phyloP scores from a whole-genome alignment of 1,284 basidiomycete species.

The Ustilago hordei region DNA sequence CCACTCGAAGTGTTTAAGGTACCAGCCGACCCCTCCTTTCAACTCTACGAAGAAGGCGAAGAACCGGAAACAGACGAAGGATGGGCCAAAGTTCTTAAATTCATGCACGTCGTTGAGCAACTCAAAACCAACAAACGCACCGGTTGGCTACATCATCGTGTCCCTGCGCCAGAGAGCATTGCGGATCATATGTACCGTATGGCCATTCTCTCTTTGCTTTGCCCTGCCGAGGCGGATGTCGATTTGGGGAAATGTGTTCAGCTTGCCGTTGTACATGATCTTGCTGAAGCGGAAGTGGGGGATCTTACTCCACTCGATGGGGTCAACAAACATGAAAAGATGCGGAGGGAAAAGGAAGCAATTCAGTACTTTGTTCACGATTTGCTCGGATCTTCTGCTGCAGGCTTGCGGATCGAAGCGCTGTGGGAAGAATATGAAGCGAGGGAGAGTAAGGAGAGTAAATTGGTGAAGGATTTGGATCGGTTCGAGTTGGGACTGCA shows the following conservation, averaged over 20 bases:
- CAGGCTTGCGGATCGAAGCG: conserved; percentile 80
- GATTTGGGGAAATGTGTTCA: conserved; percentile 80
- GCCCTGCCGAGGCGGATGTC: conserved; percentile 74
- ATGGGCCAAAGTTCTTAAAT: conserved; percentile 57
- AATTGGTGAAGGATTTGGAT: conserved; percentile 95
- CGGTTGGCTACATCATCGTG: conserved; percentile 67
- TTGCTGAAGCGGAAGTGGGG: conserved; percentile 96
- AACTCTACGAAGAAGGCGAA: conserved; percentile 43
- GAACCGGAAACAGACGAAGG: conserved; percentile 49
- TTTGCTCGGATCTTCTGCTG: conserved; percentile 85
- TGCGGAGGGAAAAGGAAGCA: conserved; percentile 83
- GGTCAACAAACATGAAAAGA: conserved; percentile 84
- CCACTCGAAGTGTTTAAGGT: conserved; percentile 47
- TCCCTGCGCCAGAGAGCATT: conserved; percentile 74
- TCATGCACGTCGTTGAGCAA: conserved; percentile 64
- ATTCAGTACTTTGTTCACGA: conserved; percentile 90
- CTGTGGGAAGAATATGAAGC: conserved; percentile 96
- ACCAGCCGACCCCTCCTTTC: conserved; percentile 37
- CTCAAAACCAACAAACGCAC: conserved; percentile 67
- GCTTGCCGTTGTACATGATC: conserved; percentile 91
- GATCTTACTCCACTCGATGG: conserved; percentile 93
- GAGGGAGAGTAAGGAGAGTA: conserved; percentile 82
- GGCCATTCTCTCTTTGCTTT: conserved; percentile 89
- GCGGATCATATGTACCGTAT: conserved; percentile 98
- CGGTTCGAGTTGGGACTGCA: conserved; percentile 88